Conservation (phyloP, 208 protist genomes). For the Leishmania turanica region DNA sequence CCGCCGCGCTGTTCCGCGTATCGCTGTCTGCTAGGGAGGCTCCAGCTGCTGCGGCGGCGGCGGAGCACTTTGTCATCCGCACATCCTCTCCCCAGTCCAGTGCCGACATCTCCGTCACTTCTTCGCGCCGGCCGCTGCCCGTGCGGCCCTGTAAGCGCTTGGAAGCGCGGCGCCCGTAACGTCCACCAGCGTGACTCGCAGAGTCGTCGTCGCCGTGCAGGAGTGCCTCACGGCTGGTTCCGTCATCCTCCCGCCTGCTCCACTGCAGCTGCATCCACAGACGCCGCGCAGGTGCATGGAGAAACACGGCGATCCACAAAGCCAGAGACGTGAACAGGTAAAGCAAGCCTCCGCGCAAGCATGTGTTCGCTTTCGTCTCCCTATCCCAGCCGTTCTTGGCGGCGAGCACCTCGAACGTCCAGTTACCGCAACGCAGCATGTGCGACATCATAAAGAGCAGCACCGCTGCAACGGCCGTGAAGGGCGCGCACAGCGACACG, state of each 20-base stretch:
- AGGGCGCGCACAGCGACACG: slow-evolving; percentile 33
- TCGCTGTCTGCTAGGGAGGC: background rate
- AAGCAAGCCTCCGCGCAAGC: slow-evolving; percentile 46
- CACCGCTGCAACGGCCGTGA: slow-evolving; percentile 33
- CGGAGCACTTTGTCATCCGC: background rate
- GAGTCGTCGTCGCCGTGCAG: background rate
- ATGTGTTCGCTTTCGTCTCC: slow-evolving; percentile 50
- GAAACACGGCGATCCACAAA: slow-evolving; percentile 30
- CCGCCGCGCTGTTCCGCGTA: background rate
- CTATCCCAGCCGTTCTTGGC: slow-evolving; percentile 65
- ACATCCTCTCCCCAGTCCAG: slow-evolving; percentile 15
- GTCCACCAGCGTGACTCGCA: background rate
- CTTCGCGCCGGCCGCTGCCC: background rate
- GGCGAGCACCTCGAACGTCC: slow-evolving; percentile 73
- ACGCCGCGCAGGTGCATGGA: slow-evolving; percentile 14
- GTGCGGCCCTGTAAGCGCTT: background rate
- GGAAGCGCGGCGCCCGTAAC: background rate
- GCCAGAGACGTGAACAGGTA: slow-evolving; percentile 48
- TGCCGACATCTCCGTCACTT: slow-evolving; percentile 24
- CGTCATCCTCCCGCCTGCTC: slow-evolving; percentile 8
- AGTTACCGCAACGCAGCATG: slow-evolving; percentile 44
- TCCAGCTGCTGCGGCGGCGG: background rate
- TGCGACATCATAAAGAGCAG: slow-evolving; percentile 43
- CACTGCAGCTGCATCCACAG: slow-evolving; percentile 22
- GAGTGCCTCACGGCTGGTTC: slow-evolving; percentile 4